phyloP scores from a whole-genome alignment of 345 rosid genomes.

The Eucalyptus sp. region DNA sequence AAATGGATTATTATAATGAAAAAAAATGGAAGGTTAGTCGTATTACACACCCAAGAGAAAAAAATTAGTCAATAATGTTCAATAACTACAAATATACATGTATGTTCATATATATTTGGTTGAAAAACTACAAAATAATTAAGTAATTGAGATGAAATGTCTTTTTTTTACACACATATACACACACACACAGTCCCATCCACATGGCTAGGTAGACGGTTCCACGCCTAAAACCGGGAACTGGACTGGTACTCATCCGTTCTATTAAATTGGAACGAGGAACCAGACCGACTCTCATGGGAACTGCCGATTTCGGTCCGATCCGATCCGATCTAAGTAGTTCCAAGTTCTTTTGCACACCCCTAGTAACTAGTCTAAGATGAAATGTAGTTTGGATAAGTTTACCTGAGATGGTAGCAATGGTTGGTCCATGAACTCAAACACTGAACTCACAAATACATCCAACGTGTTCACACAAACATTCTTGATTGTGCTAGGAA shows the following conservation, averaged over 20 bases:
- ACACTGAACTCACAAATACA: background rate
- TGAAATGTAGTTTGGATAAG: background rate
- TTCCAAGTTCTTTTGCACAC: accelerated
- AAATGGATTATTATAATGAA: too few relatives aligned
- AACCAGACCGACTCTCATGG: accelerated
- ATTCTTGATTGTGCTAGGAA: background rate
- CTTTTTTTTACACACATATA: too few relatives aligned
- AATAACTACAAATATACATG: too few relatives aligned
- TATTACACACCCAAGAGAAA: too few relatives aligned
- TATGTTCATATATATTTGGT: too few relatives aligned
- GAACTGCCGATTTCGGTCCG: accelerated
- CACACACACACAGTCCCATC: accelerated
- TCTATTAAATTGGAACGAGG: accelerated
- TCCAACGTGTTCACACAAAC: background rate
- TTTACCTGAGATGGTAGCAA: background rate
- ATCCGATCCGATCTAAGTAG: accelerated
- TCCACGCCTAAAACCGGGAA: accelerated
- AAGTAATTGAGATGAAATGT: too few relatives aligned
- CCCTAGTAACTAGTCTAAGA: background rate
- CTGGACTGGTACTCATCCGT: accelerated
- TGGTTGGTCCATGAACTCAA: background rate
- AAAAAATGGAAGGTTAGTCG: accelerated
- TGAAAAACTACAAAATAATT: too few relatives aligned
- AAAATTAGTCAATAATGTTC: too few relatives aligned
- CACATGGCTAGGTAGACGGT: accelerated